Evolutionary conservation across 2,329 filamentous ascomycete species (phyloP), one percentile per base, ranked within the genome.

Genomic region (Fusarium sp.): DNA sequence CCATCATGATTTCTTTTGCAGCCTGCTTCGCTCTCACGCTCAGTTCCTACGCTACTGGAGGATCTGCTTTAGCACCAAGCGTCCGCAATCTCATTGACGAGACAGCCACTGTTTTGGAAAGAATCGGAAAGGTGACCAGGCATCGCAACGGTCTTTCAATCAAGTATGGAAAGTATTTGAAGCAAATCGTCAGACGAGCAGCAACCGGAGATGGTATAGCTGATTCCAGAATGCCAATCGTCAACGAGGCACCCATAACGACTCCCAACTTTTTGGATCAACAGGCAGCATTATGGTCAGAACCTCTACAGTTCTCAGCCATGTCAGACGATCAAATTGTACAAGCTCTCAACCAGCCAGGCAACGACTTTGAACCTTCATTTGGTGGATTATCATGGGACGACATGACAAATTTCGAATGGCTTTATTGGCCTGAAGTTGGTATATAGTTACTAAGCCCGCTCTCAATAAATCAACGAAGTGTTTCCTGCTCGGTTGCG

Each of bases 1-100:
- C 91, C 57, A 92, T 93, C 68, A 93, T 93, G 91, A 92, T 93
- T 14, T 91, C 90, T 2, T 93, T 92, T 68, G 91, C 91, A 0
- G 90, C 90, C 6, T 91, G 89, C 71, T 91, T 91, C 65, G 89
- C 90, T 0, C 78, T 92, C n/a, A 86, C 87, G 11, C 82, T 92
- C 6, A 90, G 88, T 68, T 84, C 87, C 0, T 87, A 88, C 48
- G 84, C 87, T 4, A 83, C 85, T 0, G 87, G 85, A 28, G 85
- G 83, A 58, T 89, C 86, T 0, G 86, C 85, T 52, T 77, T 91
- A 1, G 88, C 88, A 0, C 88, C 89, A 0, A 91, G 89, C 67
- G 87, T 91, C 15, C 81, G 89, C 45, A 85, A 86, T 51, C 79
- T 92, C 58, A 88, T 93, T 36, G 87, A 91, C 64, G 91, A 93